Base-by-base conservation (phyloP, 805 yeast species). In the Yarrowia sp. region DNA sequence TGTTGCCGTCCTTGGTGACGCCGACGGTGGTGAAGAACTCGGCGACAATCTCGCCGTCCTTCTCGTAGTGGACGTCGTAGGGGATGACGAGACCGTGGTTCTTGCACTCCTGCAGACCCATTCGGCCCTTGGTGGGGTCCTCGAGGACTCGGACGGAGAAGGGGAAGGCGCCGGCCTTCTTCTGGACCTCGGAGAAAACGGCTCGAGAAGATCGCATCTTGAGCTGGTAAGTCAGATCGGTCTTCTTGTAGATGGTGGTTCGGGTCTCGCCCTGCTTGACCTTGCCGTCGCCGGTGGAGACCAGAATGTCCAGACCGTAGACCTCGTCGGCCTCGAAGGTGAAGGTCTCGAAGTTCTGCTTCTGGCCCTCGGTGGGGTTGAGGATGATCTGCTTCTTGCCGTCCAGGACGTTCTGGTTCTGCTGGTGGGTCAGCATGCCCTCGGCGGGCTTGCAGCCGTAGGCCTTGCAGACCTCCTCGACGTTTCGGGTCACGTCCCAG, bases 11-110 rank as follows among this genome's bases (percentile, higher is more conserved):
- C 75, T 84, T 84, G 72, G 91, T 87, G 69, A 88, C 73, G 33
- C 87, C 91, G 69, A 87, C 81, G 51, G 93, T 88, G 67, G 90
- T 82, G 77, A 84, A 87, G 72, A 77, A 84, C 77, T 87, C 90
- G 31, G 88, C 89, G 67, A 88, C 81, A 63, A 70, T 76, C 72
- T 83, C 85, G 64, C 84, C 86, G 66, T 84, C 84, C 76, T 83
- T 85, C 71, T 85, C 90, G 71, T 82, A 79, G 71, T 80, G 78
- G 60, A 87, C 80, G 64, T 87, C 92, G 72, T 87, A 86, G 51
- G 89, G 84, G 71, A 80, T 79, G 69, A 86, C 78, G 42, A 86
- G 82, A 65, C 81, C 80, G 75, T 86, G 92, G 78, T 79, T 83
- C 62, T 79, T 76, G 72, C 89, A 84, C 79, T 87, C 92, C 70